These are phyloP conservation scores for Ploettnerulaceae sp. DNA, from an alignment of 2,329 filamentous ascomycete species.

Conservation along the genomic window DNA sequence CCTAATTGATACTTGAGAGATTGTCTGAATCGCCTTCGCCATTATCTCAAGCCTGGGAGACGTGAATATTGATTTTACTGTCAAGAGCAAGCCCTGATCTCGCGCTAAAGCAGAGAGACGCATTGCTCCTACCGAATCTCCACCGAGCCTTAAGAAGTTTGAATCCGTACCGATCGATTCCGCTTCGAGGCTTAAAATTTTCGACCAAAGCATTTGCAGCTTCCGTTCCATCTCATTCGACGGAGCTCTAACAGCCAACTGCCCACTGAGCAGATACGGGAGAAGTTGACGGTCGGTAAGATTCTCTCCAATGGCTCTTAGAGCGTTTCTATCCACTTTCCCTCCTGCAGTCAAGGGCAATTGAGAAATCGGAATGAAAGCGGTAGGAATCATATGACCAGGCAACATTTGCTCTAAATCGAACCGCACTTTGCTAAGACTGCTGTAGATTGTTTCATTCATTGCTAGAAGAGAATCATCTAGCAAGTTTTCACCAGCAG, in stretches of 20 bases:
- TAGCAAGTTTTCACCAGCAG: not conserved
- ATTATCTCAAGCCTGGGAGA: constrained; percentile 14
- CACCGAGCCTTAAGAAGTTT: constrained; percentile 39
- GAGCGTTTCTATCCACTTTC: constrained; percentile 5
- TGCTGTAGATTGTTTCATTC: not conserved
- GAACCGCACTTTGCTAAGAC: not conserved
- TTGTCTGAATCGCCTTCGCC: not conserved
- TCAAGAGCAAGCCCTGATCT: constrained; percentile 10
- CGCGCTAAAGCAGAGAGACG: constrained; percentile 35
- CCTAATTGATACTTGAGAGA: not conserved
- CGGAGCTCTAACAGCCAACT: not conserved
- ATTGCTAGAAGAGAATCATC: not conserved
- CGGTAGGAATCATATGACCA: constrained; percentile 5
- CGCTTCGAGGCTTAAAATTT: constrained; percentile 37
- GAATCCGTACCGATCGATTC: constrained; percentile 22
- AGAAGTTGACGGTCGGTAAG: not conserved
- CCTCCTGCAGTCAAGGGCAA: constrained; percentile 1
- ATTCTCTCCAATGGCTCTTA: not conserved
- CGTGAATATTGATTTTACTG: constrained; percentile 14
- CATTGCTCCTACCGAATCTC: constrained; percentile 44
- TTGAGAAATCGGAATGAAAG: constrained; percentile 1
- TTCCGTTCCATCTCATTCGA: constrained; percentile 14
- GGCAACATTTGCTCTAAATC: constrained; percentile 1
- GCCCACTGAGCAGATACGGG: not conserved
- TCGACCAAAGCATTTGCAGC: constrained; percentile 38